A percentile compares a stretch with the other conserved stretches of the same genome.
Evolutionary conservation across 2,329 filamentous ascomycete species (phyloP).

Genomic region (Hirsutella thompsonii): DNA sequence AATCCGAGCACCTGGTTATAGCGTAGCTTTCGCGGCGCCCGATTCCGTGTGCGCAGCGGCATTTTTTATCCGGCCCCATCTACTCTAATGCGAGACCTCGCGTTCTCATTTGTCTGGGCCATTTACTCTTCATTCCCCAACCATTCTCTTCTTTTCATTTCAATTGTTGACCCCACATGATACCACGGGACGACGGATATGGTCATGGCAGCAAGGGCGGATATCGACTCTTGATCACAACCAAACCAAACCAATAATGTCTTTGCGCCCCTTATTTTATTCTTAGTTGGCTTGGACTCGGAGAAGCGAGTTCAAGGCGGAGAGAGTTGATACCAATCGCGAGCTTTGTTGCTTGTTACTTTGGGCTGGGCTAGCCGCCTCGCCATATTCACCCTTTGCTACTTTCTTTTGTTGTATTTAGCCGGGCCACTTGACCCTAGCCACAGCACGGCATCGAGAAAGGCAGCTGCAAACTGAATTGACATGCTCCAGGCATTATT

Average conservation of each 20-base stretch:
- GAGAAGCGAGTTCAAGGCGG: conserved; percentile 4
- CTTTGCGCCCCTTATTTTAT: conserved; percentile 7
- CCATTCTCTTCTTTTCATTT: conserved; percentile 4
- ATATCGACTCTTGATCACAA: neutral
- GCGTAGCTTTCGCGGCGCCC: neutral
- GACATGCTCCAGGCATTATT: neutral
- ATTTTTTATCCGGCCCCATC: neutral
- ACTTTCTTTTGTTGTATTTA: neutral
- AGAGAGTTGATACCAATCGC: conserved; percentile 6
- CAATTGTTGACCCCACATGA: conserved; percentile 10
- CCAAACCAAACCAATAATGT: conserved; percentile 2
- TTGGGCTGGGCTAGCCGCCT: neutral
- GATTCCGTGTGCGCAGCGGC: neutral
- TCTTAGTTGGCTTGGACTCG: conserved; percentile 7
- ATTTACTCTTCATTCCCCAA: conserved; percentile 1
- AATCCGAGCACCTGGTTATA: neutral
- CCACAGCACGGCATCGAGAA: neutral
- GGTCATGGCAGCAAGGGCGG: conserved; percentile 4
- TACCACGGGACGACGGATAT: conserved; percentile 11
- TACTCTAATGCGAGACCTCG: conserved; percentile 3
- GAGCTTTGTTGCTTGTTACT: conserved; percentile 3
- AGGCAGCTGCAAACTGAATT: neutral
- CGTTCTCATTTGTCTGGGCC: conserved; percentile 3
- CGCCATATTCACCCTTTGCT: neutral
- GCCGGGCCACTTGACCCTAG: neutral